Base-by-base conservation (phyloP, 805 yeast species). In the Candida insectalens region DNA sequence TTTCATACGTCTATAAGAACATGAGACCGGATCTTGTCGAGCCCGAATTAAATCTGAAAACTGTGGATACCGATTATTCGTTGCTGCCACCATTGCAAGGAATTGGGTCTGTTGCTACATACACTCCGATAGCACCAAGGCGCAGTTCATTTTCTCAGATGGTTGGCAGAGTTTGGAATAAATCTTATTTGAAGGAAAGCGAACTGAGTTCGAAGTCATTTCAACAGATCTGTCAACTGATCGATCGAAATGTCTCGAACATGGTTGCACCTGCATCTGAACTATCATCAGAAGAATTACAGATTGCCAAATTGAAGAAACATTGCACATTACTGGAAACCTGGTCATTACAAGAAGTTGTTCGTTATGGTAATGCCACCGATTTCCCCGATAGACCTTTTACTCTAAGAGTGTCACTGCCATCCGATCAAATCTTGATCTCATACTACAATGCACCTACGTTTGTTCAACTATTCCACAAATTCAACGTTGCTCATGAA, bases 351-450 rank as follows among this genome's bases (percentile, higher is more conserved):
- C 61, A 57, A 37, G 56, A 57, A 23, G 33, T 57, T 10, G 30
- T 46, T 4, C 41, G 41, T 25, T 54, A 49, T 36, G 62, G 62
- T 9, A 52, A 47, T 30, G 62, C 61, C 4, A 28, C 50, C 3
- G 62, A 57, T 33, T 49, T 35, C 20, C 41, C 36, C 3, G 26
- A 18, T 7, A 49, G 43, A 32, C 60, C 62, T 10, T 57, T 54
- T 41, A 45, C 60, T 2, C 32, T 57, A 17, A 36, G 62, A 12
- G 32, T 57, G 10, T 34, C 49, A 15, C 47, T 55, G 35, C 50
- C 59, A 6, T 38, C 36, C 13, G 51, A 48, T 18, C 55, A 51
- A 29, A 43, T 49, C 25, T 26, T 57, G 6, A 25, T 57, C 4
- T 43, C 48, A 5, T 41, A 49, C 5, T 57, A 51, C 39, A 56